These are phyloP conservation scores for Coemansia sp. DNA, from an alignment of 192 early-diverging fungal genomes.

Conservation along the genomic window DNA sequence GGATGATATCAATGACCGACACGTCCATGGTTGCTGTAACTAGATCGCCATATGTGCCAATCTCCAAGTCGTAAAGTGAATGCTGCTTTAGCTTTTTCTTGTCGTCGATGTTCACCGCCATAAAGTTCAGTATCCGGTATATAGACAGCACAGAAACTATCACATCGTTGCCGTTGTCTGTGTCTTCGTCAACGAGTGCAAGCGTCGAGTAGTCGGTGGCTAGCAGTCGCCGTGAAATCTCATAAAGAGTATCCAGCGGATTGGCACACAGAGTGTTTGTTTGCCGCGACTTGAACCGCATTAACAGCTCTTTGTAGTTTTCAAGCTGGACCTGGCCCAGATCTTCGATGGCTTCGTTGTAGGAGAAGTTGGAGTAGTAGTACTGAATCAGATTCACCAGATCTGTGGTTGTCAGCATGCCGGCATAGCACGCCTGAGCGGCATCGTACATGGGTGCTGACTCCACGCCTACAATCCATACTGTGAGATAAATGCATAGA, in stretches of 20 bases:
- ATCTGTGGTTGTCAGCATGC: conserved; percentile 96
- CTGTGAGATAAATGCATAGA: not conserved
- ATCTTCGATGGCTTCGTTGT: conserved; percentile 79
- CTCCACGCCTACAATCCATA: conserved; percentile 67
- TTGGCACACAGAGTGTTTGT: conserved; percentile 70
- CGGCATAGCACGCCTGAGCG: conserved; percentile 72
- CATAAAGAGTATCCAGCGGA: conserved; percentile 82
- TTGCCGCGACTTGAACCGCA: conserved; percentile 50
- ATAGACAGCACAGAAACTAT: conserved; percentile 91
- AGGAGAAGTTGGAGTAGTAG: conserved; percentile 80
- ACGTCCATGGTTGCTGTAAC: conserved; percentile 76
- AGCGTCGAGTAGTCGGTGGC: conserved; percentile 84
- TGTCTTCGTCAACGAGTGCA: conserved; percentile 82
- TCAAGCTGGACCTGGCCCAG: conserved; percentile 66
- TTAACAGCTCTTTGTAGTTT: conserved; percentile 50
- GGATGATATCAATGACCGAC: conserved; percentile 84
- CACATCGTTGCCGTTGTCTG: conserved; percentile 71
- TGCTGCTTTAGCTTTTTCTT: conserved; percentile 60
- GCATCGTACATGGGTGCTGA: conserved; percentile 93
- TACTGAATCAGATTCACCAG: conserved; percentile 92
- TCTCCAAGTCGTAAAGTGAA: conserved; percentile 73
- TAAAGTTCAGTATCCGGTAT: conserved; percentile 82
- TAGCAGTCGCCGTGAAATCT: conserved; percentile 76
- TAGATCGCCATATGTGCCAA: conserved; percentile 85
- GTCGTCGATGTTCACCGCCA: conserved; percentile 78